Base-by-base conservation (phyloP, 352 stramenopile genomes). In the Pythium grandisporangium region DNA sequence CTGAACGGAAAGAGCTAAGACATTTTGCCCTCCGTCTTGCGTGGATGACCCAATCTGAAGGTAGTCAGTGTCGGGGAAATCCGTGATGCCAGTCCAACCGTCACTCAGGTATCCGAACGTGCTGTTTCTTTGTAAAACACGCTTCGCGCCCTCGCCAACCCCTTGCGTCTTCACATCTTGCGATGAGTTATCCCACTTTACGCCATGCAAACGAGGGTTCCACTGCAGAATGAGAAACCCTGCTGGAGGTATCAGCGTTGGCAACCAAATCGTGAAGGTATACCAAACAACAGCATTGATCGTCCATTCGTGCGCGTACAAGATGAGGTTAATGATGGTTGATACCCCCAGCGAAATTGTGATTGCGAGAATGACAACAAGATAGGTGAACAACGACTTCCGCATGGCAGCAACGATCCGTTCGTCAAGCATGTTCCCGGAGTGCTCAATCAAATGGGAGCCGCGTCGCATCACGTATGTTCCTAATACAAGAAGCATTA, bases 201-300 rank as follows among this genome's bases (percentile, higher is more conserved):
- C 72, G n/a, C 66, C 66, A 26, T 87, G 71, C 8, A 90, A 51
- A 1, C 77, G 66, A 6, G 79, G 70, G 43, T 90, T 93, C 79
- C 79, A 93, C 49, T 90, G 76, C n/a, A 93, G 55, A 7, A 90
- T 34, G 19, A 93, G 55, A 56, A 90, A 93, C 0, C 74, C 79
- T 14, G 78, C 65, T 2, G 76, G 70, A 21, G 79, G 79, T 4
- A 90, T 63, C 13, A 93, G 29, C 11, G 69, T 90, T 17, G 74
- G 76, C 16, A 90, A 56, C 71, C 75, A 93, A 35, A 90, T 70
- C 8, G 66, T 84, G 38, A 90, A 83, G 20, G 72, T 53, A 52
- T 90, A 88, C 79, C 79, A 93, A 12, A 85, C 56, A 21, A 93
- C 63, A 0, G 74, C 60, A 43, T 84, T 78, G 39, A 92, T 74